Conservation (phyloP, 768 basidiomycete genomes). For the Amyloporia xantha region DNA sequence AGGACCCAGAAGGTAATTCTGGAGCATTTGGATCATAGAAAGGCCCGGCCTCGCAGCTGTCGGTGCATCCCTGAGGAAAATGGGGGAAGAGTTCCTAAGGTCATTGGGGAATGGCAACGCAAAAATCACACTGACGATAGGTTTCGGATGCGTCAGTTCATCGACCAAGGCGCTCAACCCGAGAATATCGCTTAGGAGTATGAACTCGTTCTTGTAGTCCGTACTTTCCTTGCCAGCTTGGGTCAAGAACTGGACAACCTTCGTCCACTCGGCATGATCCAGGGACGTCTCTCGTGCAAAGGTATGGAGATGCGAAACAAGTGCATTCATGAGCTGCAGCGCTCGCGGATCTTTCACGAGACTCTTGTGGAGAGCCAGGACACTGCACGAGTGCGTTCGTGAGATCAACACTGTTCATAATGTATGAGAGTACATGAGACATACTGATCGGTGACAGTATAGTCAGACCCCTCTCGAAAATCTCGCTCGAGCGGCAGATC, state of each 20-base stretch:
- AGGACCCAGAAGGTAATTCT: conserved; percentile 23
- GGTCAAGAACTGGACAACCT: conserved; percentile 31
- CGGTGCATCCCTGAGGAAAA: conserved; percentile 22
- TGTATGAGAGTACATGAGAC: not conserved
- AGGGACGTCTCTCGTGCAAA: conserved; percentile 32
- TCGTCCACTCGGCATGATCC: conserved; percentile 34
- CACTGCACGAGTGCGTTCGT: conserved; percentile 8
- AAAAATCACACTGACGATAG: conserved; percentile 14
- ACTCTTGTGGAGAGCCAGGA: conserved; percentile 23
- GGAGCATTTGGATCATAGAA: conserved; percentile 29
- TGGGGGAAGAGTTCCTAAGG: not conserved
- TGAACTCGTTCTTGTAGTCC: conserved; percentile 32
- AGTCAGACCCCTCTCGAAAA: conserved; percentile 27
- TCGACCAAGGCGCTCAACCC: conserved; percentile 34
- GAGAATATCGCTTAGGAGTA: conserved; percentile 33
- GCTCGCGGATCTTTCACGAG: conserved; percentile 25
- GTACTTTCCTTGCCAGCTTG: conserved; percentile 34
- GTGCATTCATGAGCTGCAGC: conserved; percentile 25
- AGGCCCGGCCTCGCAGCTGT: conserved; percentile 29
- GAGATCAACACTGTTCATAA: not conserved
- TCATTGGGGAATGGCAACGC: not conserved
- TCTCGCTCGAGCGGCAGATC: conserved; percentile 29
- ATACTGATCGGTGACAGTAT: conserved; percentile 30
- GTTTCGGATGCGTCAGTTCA: conserved; percentile 29
- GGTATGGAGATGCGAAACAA: conserved; percentile 30